Evolutionary conservation across 75 land plant genomes (phyloP).

Genomic region (Sequoiadendron giganteum): DNA sequence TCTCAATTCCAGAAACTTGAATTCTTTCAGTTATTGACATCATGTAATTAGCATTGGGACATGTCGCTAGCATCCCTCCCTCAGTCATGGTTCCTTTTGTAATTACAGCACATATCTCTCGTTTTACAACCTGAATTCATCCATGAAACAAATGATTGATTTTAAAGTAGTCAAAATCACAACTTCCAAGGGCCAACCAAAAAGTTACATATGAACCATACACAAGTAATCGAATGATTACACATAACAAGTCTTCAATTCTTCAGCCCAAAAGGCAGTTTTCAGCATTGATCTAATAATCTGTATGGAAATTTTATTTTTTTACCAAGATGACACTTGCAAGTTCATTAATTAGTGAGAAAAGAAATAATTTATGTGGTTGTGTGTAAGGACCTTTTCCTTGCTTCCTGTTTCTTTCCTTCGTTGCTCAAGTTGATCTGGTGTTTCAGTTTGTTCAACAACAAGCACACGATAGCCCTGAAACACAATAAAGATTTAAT

Average conservation of each 20-base stretch:
- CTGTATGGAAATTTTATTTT: not conserved
- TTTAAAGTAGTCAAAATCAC: not conserved
- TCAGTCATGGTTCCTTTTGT: constrained; percentile 92
- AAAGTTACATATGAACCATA: not conserved
- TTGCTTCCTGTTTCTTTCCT: constrained; percentile 78
- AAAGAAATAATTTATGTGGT: not conserved
- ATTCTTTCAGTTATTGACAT: constrained; percentile 70
- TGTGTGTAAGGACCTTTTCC: constrained; percentile 59
- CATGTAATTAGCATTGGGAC: constrained; percentile 69
- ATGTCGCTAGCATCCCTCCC: constrained; percentile 57
- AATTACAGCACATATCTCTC: constrained; percentile 95
- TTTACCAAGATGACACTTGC: not conserved
- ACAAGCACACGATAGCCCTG: constrained; percentile 96
- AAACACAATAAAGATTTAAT: constrained; percentile 5
- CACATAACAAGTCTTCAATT: not conserved
- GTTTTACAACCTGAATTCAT: constrained; percentile 79
- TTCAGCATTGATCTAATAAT: not conserved
- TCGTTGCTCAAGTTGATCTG: constrained; percentile 90
- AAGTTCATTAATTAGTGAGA: constrained; percentile 5
- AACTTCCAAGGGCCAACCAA: not conserved
- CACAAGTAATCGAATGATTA: not conserved
- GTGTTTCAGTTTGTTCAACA: constrained; percentile 97
- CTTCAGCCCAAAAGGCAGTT: not conserved
- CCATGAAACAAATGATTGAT: not conserved
- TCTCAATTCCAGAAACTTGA: constrained; percentile 5